Percentiles rank a stretch among this genome's conserved stretches.
These are phyloP conservation scores for Ogataea zsoltii DNA, from an alignment of 805 yeast genomes.

Conservation along the genomic window DNA sequence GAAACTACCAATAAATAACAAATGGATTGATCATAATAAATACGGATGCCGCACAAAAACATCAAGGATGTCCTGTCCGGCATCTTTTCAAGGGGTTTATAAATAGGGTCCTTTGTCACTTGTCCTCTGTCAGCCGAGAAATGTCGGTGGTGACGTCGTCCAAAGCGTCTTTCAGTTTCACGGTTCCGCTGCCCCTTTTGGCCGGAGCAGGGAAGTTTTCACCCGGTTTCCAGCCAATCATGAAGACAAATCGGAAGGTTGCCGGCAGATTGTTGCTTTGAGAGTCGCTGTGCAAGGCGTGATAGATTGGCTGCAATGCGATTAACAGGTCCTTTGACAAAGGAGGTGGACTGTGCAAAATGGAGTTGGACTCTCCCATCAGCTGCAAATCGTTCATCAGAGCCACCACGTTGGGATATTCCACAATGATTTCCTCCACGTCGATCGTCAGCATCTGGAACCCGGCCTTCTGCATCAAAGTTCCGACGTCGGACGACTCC, in stretches of 20 bases:
- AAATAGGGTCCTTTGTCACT: constrained; percentile 4
- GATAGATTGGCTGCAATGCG: constrained; percentile 78
- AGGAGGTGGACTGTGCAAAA: constrained; percentile 34
- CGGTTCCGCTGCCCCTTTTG: constrained; percentile 68
- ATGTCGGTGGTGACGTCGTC: constrained; percentile 9
- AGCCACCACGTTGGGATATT: constrained; percentile 70
- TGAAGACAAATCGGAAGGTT: constrained; percentile 72
- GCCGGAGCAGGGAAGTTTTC: constrained; percentile 71
- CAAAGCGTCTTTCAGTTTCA: constrained; percentile 65
- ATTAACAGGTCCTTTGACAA: constrained; percentile 63
- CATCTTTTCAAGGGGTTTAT: too few relatives aligned
- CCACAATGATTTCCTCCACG: constrained; percentile 78
- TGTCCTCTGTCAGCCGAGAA: constrained; percentile 19
- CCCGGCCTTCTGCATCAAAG: constrained; percentile 70
- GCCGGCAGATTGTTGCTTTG: constrained; percentile 63
- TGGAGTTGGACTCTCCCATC: constrained; percentile 84
- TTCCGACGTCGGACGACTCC: constrained; percentile 74
- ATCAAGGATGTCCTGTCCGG: too few relatives aligned
- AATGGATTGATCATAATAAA: not conserved
- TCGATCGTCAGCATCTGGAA: constrained; percentile 81
- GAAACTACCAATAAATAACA: constrained; percentile 4
- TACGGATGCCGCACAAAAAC: not conserved
- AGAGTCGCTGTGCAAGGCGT: constrained; percentile 65
- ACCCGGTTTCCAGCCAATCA: constrained; percentile 89
- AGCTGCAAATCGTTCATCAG: constrained; percentile 69